phyloP scores from a whole-genome alignment of 306 rosid species.

The Gynostemma pentaphyllum region DNA sequence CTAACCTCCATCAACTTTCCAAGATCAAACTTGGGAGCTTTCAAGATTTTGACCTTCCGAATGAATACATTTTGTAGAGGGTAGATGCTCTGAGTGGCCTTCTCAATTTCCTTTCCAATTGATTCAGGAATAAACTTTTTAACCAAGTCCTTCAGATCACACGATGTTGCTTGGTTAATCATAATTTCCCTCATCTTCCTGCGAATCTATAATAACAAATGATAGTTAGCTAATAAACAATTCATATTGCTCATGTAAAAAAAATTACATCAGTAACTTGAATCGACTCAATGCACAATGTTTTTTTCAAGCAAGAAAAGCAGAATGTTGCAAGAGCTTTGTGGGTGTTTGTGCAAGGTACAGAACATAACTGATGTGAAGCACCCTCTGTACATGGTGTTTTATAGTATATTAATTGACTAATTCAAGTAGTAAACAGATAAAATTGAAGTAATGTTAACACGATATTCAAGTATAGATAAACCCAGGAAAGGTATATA shows the following conservation, averaged over 20 bases:
- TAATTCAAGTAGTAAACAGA: not conserved
- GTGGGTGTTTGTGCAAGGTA: not conserved
- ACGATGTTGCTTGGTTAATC: conserved; percentile 64
- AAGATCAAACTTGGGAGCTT: conserved; percentile 92
- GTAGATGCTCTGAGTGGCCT: conserved; percentile 63
- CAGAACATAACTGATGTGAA: not conserved
- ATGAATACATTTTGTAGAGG: conserved; percentile 85
- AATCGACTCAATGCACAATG: not conserved
- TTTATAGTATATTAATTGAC: not conserved
- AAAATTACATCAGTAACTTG: too few relatives aligned
- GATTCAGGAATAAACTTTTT: conserved; percentile 73
- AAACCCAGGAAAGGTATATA: not conserved
- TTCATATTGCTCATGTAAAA: not conserved
- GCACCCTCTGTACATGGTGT: not conserved
- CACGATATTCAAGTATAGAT: not conserved
- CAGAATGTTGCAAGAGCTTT: not conserved
- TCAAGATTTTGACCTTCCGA: conserved; percentile 76
- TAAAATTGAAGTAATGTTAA: not conserved
- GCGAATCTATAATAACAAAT: conserved; percentile 43
- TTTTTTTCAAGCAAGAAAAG: not conserved
- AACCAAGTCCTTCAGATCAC: conserved; percentile 82
- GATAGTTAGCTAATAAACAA: not conserved
- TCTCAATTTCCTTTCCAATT: conserved; percentile 80
- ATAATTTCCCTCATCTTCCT: conserved; percentile 85
- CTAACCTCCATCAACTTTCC: conserved; percentile 96